Base-by-base conservation (phyloP, 1,139 yeast species). In the Pneumocystis oryctolagi region DNA sequence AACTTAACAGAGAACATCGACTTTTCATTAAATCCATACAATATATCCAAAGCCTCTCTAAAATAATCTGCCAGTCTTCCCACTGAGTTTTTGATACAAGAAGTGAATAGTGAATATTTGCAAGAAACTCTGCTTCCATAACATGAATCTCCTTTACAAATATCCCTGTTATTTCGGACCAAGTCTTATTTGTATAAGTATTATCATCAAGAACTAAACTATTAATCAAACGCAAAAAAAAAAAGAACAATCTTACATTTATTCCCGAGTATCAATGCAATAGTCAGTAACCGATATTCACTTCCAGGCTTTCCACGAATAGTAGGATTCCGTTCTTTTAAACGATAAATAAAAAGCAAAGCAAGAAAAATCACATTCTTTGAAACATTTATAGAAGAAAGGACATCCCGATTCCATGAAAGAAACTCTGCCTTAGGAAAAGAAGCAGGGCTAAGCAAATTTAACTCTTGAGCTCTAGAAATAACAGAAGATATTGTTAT, bases 81-180 rank as follows among this genome's bases (percentile, higher is more conserved):
- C 76, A 74, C 32, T 69, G 70, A 5, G 62, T 42, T 1, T 65
- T 63, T 28, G 69, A 62, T 5, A 74, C 73, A 47, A 67, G 67
- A 39, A 75, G 68, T 6, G 69, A 66, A 67, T 74, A 75, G 20
- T 70, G 62, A 65, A 75, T 67, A 59, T 71, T 71, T 14, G 67
- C 65, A 32, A 75, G 69, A 62, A 75, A 74, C 68, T 75, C 77
- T 39, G 71, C 80, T 75, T 90, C 97, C 74, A 82, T 79, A 42
- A 76, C 74, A 71, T 87, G 86, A 65, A 90, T 79, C 58, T 79
- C 76, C 3, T 71, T 69, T 64, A 86, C 76, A 14, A 81, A 76
- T 68, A 90, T 79, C 56, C 89, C 89, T 14, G 96, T 86, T 58
- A 96, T 95, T 62, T 88, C 92, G 32, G 92, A 82, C 97, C 97